Base-by-base conservation (phyloP, 2,329 filamentous ascomycete genomes). In the Colletotrichum truncatum region DNA sequence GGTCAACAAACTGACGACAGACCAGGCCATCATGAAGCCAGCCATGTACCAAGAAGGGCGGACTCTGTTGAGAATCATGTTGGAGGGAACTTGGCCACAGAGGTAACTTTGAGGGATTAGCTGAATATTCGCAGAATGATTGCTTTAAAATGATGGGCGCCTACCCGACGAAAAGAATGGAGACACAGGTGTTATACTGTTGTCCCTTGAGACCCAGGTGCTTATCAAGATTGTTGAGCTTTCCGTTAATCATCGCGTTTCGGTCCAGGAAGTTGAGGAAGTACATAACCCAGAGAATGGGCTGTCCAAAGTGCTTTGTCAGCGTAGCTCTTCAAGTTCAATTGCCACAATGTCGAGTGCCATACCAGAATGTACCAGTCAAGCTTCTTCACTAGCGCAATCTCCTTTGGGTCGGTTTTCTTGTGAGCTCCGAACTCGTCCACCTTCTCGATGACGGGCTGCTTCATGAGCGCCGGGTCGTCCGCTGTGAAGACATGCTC, bases 371-470 rank as follows among this genome's bases (percentile, higher is more conserved):
- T 77, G 67, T 73, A 76, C 39, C 70, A 57, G 67, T 78, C 77
- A 4, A 79, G 70, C 65, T 75, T 77, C 51, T 71, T 73, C 14
- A 78, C 76, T 12, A 78, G 67, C 5, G 73, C 73, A 63, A 77
- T 78, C 51, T 78, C 75, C 32, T 67, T 75, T 2, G 77, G 77
- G 51, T 80, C 77, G 3, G 77, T 78, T 70, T 80, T 80, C 54
- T 75, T 74, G 54, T 75, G 72, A 6, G 78, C 77, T 25, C 78
- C 78, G 7, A 76, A 79, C 68, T 80, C 77, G 58, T 80, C 78
- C 9, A 69, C 58, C 16, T 69, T 70, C n/a, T 69, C 69, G 12
- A 56, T 21, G 12, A 16, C 32, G n/a, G 53, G 51, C 23, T 57
- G 52, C 49, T 68, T 68, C 66, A 66, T 65, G 1, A 68, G 43